A percentile compares a stretch with the other conserved stretches of the same genome.
phyloP scores from a whole-genome alignment of 306 rosid species.

The Quercus parvula region DNA sequence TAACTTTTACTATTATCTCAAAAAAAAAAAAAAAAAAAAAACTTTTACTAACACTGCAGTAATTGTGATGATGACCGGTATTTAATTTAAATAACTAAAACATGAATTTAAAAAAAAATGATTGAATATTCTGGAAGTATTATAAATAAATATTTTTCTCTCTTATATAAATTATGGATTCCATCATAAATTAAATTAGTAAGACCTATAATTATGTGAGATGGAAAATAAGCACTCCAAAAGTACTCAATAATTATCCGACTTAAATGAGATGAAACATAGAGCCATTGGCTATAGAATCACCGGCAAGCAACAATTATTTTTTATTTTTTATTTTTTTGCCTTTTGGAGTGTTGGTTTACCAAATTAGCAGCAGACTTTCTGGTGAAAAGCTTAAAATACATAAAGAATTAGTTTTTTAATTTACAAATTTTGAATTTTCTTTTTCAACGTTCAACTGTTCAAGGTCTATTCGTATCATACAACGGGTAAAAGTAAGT shows the following conservation, averaged over 20 bases:
- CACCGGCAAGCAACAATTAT: neutral
- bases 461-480: no score
- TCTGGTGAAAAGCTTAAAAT: neutral
- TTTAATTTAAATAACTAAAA: no score
- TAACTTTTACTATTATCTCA: no score
- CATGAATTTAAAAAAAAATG: no score
- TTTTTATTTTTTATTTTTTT: neutral
- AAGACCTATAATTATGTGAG: no score
- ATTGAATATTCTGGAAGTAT: rapidly evolving
- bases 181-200: rapidly evolving
- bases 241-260: rapidly evolving
- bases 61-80: no score
- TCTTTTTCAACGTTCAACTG: neutral
- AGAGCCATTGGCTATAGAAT: neutral
- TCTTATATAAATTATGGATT: rapidly evolving
- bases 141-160: rapidly evolving
- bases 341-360: neutral
- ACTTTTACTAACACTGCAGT: no score
- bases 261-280: neutral
- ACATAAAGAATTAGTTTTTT: neutral
- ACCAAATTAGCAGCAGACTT: neutral
- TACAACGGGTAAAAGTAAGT: neutral
- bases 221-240: rapidly evolving
- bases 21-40: no score
- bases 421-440: neutral